phyloP scores from a whole-genome alignment of 306 rosid species.

The Trifolium subterraneum region DNA sequence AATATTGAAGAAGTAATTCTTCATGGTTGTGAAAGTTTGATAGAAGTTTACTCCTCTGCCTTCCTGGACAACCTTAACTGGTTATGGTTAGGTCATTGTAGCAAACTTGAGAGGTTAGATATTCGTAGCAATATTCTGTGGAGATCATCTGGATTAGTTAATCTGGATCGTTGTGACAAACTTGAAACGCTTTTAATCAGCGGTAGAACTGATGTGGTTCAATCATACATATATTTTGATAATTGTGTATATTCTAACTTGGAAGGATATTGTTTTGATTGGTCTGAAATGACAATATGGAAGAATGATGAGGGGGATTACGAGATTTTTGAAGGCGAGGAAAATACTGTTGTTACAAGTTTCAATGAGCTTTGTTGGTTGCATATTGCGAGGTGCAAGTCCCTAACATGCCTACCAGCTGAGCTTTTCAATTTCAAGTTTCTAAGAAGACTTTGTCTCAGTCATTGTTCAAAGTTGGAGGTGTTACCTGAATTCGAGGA shows the following conservation, averaged over 20 bases:
- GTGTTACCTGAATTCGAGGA: slow-evolving; percentile 1
- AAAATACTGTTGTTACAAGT: not conserved
- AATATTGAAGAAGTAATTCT: slow-evolving; percentile 46
- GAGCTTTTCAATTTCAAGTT: slow-evolving; percentile 22
- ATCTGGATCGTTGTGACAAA: not conserved
- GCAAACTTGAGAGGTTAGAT: not conserved
- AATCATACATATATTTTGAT: too few relatives aligned
- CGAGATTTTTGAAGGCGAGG: not conserved
- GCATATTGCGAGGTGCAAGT: slow-evolving; percentile 31
- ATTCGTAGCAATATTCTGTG: slow-evolving; percentile 40
- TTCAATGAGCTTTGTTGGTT: slow-evolving; percentile 26
- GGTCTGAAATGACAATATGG: too few relatives aligned
- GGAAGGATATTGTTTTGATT: too few relatives aligned
- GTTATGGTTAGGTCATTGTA: slow-evolving; percentile 22
- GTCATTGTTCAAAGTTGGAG: not conserved
- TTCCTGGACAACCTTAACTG: slow-evolving; percentile 37
- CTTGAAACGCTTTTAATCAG: slow-evolving; percentile 33
- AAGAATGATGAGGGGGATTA: too few relatives aligned
- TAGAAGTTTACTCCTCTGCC: slow-evolving; percentile 30
- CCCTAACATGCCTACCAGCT: slow-evolving; percentile 31
- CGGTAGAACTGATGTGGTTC: too few relatives aligned
- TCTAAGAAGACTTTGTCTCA: not conserved
- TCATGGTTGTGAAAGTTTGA: not conserved
- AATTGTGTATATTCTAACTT: too few relatives aligned
- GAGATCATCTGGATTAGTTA: slow-evolving; percentile 19